Conservation (phyloP, 31 red algal genomes). For the Endocladia muricata region DNA sequence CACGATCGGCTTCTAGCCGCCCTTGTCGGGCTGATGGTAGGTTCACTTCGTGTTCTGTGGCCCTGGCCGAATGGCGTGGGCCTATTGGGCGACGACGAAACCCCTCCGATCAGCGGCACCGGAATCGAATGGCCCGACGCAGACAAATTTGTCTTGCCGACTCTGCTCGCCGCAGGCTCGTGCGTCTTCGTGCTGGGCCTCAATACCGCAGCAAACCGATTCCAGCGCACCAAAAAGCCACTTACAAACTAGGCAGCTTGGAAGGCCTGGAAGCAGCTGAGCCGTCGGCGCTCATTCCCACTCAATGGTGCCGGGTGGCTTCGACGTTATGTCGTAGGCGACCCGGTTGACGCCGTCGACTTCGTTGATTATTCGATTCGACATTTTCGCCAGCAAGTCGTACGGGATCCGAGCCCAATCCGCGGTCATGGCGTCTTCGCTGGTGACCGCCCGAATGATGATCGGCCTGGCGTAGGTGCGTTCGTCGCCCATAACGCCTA, state of each 20-base stretch:
- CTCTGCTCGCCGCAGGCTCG: too few relatives aligned
- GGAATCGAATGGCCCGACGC: too few relatives aligned
- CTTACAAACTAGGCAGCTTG: too few relatives aligned
- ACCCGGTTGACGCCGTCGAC: slow-evolving; percentile 53
- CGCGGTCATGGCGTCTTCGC: slow-evolving; percentile 53
- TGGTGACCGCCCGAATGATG: slow-evolving; percentile 24
- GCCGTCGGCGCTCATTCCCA: slow-evolving; percentile 64
- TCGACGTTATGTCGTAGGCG: slow-evolving; percentile 44
- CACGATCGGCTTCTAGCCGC: neutral
- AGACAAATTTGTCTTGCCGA: too few relatives aligned
- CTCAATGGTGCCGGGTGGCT: slow-evolving; percentile 56
- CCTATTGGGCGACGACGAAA: too few relatives aligned
- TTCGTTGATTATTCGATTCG: slow-evolving; percentile 49
- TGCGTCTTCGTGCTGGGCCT: too few relatives aligned
- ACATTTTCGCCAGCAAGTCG: slow-evolving; percentile 3
- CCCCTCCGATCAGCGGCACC: too few relatives aligned
- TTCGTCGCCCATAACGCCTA: slow-evolving; percentile 56
- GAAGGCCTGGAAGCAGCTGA: too few relatives aligned
- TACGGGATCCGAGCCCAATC: slow-evolving; percentile 59
- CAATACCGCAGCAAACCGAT: too few relatives aligned
- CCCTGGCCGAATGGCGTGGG: too few relatives aligned
- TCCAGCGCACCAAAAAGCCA: too few relatives aligned
- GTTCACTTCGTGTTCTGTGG: neutral
- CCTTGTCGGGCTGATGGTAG: neutral
- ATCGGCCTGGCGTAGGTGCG: slow-evolving; percentile 52